Conservation (phyloP, 169 alveolate genomes). For the Cryptosporidium tyzzeri region DNA sequence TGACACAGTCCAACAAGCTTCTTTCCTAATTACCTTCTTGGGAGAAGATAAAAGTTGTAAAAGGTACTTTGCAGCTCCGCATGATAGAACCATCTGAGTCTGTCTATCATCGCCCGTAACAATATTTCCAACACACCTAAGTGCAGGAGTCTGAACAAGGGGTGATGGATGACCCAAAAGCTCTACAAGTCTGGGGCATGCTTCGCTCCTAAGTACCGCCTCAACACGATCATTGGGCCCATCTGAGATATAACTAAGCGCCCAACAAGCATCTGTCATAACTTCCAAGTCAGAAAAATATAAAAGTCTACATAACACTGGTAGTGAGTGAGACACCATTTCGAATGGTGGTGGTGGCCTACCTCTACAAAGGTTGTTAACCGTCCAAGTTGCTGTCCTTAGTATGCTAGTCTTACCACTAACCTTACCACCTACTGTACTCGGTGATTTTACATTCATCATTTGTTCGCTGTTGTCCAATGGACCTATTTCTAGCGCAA, state of each 20-base stretch:
- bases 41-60: slow-evolving; percentile 87
- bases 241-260: slow-evolving; percentile 93
- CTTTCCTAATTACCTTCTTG: slow-evolving; percentile 93
- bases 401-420: slow-evolving; percentile 90
- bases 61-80: slow-evolving; percentile 91
- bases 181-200: slow-evolving; percentile 92
- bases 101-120: slow-evolving; percentile 97
- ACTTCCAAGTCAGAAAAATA: slow-evolving; percentile 89
- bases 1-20: slow-evolving; percentile 97
- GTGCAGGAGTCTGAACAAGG: slow-evolving; percentile 94
- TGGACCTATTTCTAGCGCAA: slow-evolving; percentile 61
- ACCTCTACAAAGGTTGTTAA: slow-evolving; percentile 94
- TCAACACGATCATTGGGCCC: slow-evolving; percentile 92
- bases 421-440: slow-evolving; percentile 68
- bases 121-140: slow-evolving; percentile 96
- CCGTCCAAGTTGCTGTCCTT: slow-evolving; percentile 97
- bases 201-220: slow-evolving; percentile 90
- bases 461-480: slow-evolving; percentile 27
- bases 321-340: slow-evolving; percentile 88
- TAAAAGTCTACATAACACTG: slow-evolving; percentile 88
- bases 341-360: slow-evolving; percentile 92
- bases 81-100: slow-evolving; percentile 92
- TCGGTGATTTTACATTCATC: background rate
- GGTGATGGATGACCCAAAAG: slow-evolving; percentile 88
- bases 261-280: slow-evolving; percentile 95